These are phyloP conservation scores for Ilex asprella DNA, from an alignment of 257 asterid genomes.

Conservation along the genomic window DNA sequence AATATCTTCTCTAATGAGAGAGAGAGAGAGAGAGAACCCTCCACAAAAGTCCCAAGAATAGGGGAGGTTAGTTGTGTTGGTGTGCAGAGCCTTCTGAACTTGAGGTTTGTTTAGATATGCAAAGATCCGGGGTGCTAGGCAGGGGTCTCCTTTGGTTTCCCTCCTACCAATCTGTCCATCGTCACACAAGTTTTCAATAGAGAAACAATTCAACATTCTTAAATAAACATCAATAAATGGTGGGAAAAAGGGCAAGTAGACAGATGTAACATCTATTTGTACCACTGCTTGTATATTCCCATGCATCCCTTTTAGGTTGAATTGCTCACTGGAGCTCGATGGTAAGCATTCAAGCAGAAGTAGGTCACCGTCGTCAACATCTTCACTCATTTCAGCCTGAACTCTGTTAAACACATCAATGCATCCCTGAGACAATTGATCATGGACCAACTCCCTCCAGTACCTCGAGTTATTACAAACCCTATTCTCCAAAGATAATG, in stretches of 20 bases:
- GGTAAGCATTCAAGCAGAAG: conserved; percentile 14
- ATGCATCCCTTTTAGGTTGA: conserved; percentile 5
- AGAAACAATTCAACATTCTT: no score
- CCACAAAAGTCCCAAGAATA: conserved; percentile 15
- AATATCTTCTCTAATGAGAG: no score
- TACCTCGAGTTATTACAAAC: conserved; percentile 16
- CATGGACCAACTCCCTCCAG: conserved; percentile 3
- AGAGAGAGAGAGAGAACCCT: neutral
- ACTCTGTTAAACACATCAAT: neutral
- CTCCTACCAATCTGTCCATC: conserved; percentile 4
- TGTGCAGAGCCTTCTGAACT: conserved; percentile 27
- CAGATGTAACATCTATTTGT: neutral
- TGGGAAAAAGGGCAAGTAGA: neutral
- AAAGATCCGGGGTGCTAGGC: conserved; percentile 7
- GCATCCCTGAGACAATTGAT: conserved; percentile 10
- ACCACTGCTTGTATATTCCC: conserved; percentile 9
- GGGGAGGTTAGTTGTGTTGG: conserved; percentile 8
- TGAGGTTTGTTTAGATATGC: conserved; percentile 11
- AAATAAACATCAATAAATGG: neutral
- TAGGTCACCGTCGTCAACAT: conserved; percentile 8
- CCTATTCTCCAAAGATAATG: conserved; percentile 15
- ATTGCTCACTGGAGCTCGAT: conserved; percentile 3
- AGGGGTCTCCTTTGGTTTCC: conserved; percentile 8
- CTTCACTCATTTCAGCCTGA: conserved; percentile 13
- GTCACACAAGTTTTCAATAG: no score